Evolutionary conservation across 1,284 basidiomycete species (phyloP).

Genomic region (Ustilago shanxiensis): DNA sequence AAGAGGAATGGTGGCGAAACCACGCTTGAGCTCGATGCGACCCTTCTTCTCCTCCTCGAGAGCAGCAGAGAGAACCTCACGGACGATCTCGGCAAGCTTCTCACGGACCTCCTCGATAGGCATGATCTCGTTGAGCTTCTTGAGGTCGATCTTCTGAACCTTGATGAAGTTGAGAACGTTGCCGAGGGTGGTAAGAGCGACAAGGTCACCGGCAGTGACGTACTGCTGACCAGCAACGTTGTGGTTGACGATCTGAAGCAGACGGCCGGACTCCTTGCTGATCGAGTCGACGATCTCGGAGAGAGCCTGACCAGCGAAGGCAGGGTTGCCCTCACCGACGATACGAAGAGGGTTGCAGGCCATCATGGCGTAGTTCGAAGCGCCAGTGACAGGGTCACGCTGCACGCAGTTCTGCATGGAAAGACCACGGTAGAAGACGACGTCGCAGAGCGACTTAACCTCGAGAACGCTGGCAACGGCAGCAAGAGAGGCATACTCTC

Average conservation of each 20-base stretch:
- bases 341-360: slow-evolving; percentile 97
- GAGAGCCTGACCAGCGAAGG: slow-evolving; percentile 85
- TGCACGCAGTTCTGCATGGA: slow-evolving; percentile 78
- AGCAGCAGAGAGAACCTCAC: slow-evolving; percentile 82
- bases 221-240: slow-evolving; percentile 85
- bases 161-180: slow-evolving; percentile 97
- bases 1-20: slow-evolving; percentile 76
- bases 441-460: slow-evolving; percentile 94
- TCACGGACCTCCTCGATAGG: slow-evolving; percentile 89
- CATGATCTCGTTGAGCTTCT: slow-evolving; percentile 86
- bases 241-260: slow-evolving; percentile 88
- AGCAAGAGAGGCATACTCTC: slow-evolving; percentile 97
- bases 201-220: slow-evolving; percentile 94
- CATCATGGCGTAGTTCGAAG: slow-evolving; percentile 89
- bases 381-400: slow-evolving; percentile 54
- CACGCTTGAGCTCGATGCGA: slow-evolving; percentile 94
- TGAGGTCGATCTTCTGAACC: slow-evolving; percentile 94
- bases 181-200: slow-evolving; percentile 91
- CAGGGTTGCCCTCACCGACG: slow-evolving; percentile 70
- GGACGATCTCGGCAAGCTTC: slow-evolving; percentile 90
- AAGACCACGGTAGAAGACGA: slow-evolving; percentile 99
- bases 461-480: slow-evolving; percentile 96
- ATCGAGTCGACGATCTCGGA: slow-evolving; percentile 88
- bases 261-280: slow-evolving; percentile 76
- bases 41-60: slow-evolving; percentile 82